These are phyloP conservation scores for Fremontodendron californicum DNA, from an alignment of 345 rosid species.

Conservation along the genomic window DNA sequence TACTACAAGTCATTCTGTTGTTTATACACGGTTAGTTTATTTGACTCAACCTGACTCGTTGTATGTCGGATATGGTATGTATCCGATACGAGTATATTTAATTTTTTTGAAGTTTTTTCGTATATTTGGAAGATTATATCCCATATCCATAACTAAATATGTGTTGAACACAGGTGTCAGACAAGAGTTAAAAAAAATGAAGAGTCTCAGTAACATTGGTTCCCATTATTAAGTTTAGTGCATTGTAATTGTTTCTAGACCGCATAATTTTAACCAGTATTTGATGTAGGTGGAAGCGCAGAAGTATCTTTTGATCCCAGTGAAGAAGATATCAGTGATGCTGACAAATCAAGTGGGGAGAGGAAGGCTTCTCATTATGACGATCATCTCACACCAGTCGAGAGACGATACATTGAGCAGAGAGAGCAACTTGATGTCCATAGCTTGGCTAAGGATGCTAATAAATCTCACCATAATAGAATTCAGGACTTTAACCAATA, in stretches of 20 bases:
- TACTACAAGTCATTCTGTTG: too few species aligned
- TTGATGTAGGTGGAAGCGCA: slow-evolving; percentile 32
- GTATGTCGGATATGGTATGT: too few species aligned
- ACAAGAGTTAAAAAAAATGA: too few species aligned
- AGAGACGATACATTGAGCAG: slow-evolving; percentile 69
- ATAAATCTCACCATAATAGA: slow-evolving; percentile 74
- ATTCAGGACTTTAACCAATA: slow-evolving; percentile 81
- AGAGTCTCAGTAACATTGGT: too few species aligned
- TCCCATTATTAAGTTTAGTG: not conserved
- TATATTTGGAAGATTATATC: too few species aligned
- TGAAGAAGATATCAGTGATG: slow-evolving; percentile 28
- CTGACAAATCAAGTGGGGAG: slow-evolving; percentile 39
- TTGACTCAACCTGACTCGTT: not conserved
- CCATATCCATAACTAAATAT: too few species aligned
- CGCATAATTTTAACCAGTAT: not conserved
- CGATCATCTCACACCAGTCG: slow-evolving; percentile 60
- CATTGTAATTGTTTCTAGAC: not conserved
- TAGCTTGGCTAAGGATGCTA: slow-evolving; percentile 63
- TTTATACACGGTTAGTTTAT: not conserved
- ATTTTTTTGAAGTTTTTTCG: too few species aligned
- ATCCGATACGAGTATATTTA: too few species aligned
- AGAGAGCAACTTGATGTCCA: slow-evolving; percentile 57
- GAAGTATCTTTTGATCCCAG: slow-evolving; percentile 22
- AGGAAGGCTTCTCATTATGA: slow-evolving; percentile 33
- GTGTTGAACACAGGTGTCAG: too few species aligned